phyloP scores from a whole-genome alignment of 345 rosid genomes.

The Noccaea caerulescens region DNA sequence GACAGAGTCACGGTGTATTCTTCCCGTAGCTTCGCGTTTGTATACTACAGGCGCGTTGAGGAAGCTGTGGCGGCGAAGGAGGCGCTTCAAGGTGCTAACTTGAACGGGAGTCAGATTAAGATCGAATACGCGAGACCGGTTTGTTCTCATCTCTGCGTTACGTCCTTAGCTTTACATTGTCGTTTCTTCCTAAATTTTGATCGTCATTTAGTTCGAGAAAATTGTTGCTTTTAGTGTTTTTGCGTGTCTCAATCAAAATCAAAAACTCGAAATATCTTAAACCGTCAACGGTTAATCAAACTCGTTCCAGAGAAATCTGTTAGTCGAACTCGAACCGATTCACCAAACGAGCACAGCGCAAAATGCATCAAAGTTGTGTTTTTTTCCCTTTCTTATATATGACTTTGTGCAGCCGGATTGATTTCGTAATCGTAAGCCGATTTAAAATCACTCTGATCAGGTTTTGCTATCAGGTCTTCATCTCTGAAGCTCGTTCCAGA shows the following conservation, averaged over 20 bases:
- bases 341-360: background rate
- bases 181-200: background rate
- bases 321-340: too few relatives aligned
- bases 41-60: conserved; percentile 75
- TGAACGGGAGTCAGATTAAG: conserved; percentile 68
- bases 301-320: too few relatives aligned
- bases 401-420: background rate
- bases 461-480: conserved; percentile 5
- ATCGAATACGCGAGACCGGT: conserved; percentile 99
- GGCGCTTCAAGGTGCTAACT: conserved; percentile 63
- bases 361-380: conserved; percentile 1
- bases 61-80: conserved; percentile 84
- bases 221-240: background rate
- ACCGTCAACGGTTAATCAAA: background rate
- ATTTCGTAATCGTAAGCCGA: background rate
- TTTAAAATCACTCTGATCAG: background rate
- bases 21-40: conserved; percentile 74
- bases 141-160: conserved; percentile 66
- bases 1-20: conserved; percentile 72
- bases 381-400: background rate
- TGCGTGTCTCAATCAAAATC: conserved; percentile 6
- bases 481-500: background rate
- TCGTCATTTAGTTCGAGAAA: background rate
- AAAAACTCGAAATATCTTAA: background rate
- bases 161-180: conserved; percentile 30